A percentile compares a stretch with the other conserved stretches of the same genome.
Conservation (phyloP, 306 rosid genomes). For the Citrullus colocynthis region DNA sequence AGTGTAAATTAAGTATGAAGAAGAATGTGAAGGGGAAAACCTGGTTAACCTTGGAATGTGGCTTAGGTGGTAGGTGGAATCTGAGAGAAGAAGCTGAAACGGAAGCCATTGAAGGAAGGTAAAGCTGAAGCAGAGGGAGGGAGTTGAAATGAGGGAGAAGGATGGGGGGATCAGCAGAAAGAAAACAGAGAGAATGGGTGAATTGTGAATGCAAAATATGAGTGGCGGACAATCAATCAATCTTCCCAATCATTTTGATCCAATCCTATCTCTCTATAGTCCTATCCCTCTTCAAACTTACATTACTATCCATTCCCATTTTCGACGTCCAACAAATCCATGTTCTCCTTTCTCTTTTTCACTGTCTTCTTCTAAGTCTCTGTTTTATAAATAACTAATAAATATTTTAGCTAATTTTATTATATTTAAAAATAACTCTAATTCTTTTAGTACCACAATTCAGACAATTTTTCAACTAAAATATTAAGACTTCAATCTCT, state of each 20-base stretch:
- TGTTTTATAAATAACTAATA: too few species aligned
- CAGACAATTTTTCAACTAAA: too few species aligned
- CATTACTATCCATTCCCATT: background rate
- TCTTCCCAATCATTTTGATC: background rate
- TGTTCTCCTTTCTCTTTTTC: background rate
- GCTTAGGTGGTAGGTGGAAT: conserved; percentile 26
- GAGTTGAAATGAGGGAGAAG: background rate
- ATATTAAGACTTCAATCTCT: too few species aligned
- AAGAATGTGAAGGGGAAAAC: conserved; percentile 5
- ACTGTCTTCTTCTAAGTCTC: too few species aligned
- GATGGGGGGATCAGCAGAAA: background rate
- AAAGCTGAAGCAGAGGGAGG: background rate
- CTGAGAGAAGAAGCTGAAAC: conserved; percentile 38
- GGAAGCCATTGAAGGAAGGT: conserved; percentile 31
- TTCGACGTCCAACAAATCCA: too few species aligned
- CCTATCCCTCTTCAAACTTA: background rate
- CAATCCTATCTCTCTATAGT: background rate
- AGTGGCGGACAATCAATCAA: background rate
- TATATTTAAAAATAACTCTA: too few species aligned
- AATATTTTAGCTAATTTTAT: too few species aligned
- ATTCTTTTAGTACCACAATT: too few species aligned
- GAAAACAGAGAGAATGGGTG: background rate
- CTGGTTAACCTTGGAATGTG: conserved; percentile 17
- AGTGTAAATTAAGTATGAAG: background rate
- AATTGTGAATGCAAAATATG: background rate